Conservation (phyloP, 164 flowering plant genomes). For the Buxus sempervirens region DNA sequence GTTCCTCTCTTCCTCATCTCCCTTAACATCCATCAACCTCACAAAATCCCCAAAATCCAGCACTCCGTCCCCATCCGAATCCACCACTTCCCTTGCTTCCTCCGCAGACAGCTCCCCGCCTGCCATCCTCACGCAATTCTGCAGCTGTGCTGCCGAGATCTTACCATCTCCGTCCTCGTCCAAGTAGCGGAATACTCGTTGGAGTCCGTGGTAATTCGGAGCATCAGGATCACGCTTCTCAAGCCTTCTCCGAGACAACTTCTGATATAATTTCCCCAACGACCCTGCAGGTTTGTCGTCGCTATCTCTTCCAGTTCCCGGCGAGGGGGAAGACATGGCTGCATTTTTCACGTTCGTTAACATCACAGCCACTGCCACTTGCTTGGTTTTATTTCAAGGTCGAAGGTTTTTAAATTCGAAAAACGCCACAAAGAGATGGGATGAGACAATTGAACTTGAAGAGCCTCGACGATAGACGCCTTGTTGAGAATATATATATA, state of each 20-base stretch:
- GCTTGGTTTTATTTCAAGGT: too few species aligned
- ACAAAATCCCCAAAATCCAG: not conserved
- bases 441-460: too few species aligned
- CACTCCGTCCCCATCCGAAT: not conserved
- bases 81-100: not conserved
- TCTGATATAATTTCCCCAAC: too few species aligned
- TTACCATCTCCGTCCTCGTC: conserved; percentile 7
- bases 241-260: not conserved
- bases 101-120: conserved; percentile 6
- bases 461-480: too few species aligned
- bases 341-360: too few species aligned
- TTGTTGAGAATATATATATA: too few species aligned
- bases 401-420: too few species aligned
- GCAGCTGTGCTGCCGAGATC: not conserved
- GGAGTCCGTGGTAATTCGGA: not conserved
- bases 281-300: too few species aligned
- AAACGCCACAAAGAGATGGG: too few species aligned
- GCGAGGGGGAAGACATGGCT: too few species aligned
- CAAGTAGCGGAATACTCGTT: conserved; percentile 3
- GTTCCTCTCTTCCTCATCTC: not conserved
- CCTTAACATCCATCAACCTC: not conserved
- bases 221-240: not conserved
- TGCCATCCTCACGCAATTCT: not conserved
- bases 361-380: too few species aligned
- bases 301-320: too few species aligned